A percentile compares a stretch with the other conserved stretches of the same genome.
phyloP scores from a whole-genome alignment of 2,329 filamentous ascomycete genomes.

The Coniochaeta pulveracea region DNA sequence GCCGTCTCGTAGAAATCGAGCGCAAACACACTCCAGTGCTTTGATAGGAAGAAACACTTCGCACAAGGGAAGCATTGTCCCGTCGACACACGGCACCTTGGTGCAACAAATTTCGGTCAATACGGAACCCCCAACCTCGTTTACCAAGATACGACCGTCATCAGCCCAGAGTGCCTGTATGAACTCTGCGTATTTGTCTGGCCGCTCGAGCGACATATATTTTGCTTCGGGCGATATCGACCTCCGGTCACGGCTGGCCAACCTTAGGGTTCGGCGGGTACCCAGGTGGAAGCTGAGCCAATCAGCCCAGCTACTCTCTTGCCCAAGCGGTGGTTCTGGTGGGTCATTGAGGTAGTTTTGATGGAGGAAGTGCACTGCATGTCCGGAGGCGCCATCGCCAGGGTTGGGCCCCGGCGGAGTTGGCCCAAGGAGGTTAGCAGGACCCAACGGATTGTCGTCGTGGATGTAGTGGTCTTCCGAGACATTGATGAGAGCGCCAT shows the following conservation, averaged over 20 bases:
- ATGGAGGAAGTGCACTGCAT: slow-evolving; percentile 5
- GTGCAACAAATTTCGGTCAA: background rate
- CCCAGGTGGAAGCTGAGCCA: background rate
- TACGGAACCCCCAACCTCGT: background rate
- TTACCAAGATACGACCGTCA: background rate
- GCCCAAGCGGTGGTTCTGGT: slow-evolving; percentile 1
- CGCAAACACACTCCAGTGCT: background rate
- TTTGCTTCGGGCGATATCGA: background rate
- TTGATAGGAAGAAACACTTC: background rate
- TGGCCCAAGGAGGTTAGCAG: slow-evolving; percentile 9
- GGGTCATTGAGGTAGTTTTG: slow-evolving; percentile 7
- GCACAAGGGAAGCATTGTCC: background rate
- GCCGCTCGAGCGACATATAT: background rate
- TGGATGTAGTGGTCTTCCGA: slow-evolving; percentile 6
- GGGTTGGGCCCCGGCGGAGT: slow-evolving; percentile 1
- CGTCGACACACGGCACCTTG: background rate
- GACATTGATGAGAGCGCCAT: background rate
- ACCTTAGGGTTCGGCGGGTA: background rate
- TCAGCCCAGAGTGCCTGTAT: background rate
- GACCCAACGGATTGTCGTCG: slow-evolving; percentile 8
- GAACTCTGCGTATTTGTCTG: background rate
- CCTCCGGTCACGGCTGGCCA: background rate
- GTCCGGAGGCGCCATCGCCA: slow-evolving; percentile 7
- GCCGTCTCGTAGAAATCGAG: background rate
- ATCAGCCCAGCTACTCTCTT: background rate